Conservation (phyloP, 1,284 basidiomycete species). For the Lignosus rhinocerotis region DNA sequence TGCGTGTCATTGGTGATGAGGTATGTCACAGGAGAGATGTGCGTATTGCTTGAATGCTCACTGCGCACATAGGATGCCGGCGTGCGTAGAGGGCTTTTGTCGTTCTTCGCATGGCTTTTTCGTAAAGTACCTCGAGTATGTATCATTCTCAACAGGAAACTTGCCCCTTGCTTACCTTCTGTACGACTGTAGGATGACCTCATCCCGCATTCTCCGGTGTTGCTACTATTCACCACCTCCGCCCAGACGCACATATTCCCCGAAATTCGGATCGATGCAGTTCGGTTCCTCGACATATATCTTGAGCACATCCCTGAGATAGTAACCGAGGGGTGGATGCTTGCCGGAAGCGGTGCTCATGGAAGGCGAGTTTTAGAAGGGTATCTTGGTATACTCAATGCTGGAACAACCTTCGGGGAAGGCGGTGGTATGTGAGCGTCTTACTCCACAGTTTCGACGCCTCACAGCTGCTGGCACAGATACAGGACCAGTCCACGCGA, state of each 20-base stretch:
- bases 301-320: slow-evolving; percentile 71
- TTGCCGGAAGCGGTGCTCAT: slow-evolving; percentile 42
- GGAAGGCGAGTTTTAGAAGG: slow-evolving; percentile 71
- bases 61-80: slow-evolving; percentile 51
- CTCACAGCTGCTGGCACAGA: slow-evolving; percentile 18
- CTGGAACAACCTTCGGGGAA: slow-evolving; percentile 61
- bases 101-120: slow-evolving; percentile 74
- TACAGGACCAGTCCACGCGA: slow-evolving; percentile 48
- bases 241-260: slow-evolving; percentile 95
- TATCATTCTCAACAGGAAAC: background rate
- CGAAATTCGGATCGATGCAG: slow-evolving; percentile 88
- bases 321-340: slow-evolving; percentile 72
- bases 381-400: slow-evolving; percentile 72
- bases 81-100: slow-evolving; percentile 61
- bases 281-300: slow-evolving; percentile 80
- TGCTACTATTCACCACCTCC: slow-evolving; percentile 87
- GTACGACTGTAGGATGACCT: slow-evolving; percentile 50
- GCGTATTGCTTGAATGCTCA: background rate
- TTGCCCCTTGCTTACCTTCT: background rate
- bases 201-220: slow-evolving; percentile 67
- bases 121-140: slow-evolving; percentile 62
- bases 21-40: slow-evolving; percentile 38
- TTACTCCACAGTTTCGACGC: background rate
- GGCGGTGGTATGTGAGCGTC: slow-evolving; percentile 45
- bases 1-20: slow-evolving; percentile 80